Conservation (phyloP, 129 eudicot genomes). For the Artemisia argyi region DNA sequence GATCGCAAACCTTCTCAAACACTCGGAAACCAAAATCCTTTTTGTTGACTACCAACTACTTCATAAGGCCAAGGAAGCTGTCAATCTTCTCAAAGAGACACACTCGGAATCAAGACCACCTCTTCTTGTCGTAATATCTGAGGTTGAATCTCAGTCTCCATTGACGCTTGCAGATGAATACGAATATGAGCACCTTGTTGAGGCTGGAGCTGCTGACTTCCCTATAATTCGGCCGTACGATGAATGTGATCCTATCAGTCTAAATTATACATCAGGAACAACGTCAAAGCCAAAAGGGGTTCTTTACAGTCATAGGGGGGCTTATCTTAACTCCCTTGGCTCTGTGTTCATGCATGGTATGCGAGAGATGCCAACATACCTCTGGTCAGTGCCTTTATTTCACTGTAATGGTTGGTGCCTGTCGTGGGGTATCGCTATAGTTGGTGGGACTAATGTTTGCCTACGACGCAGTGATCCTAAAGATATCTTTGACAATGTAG, state of each 20-base stretch:
- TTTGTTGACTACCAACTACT: background rate
- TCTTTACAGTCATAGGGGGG: background rate
- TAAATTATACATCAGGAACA: background rate
- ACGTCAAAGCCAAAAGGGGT: background rate
- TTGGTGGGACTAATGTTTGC: background rate
- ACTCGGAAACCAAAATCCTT: background rate
- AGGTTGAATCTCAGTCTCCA: background rate
- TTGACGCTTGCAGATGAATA: background rate
- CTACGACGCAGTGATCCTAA: background rate
- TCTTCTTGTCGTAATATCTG: background rate
- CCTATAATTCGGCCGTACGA: background rate
- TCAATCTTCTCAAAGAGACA: background rate
- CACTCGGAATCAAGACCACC: background rate
- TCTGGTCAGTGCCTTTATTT: slow-evolving; percentile 3
- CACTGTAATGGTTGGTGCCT: background rate
- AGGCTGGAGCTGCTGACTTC: background rate
- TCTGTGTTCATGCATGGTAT: background rate
- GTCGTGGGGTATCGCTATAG: background rate
- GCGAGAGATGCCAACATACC: background rate
- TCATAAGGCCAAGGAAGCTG: background rate
- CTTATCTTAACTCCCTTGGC: background rate
- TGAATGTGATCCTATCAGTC: background rate
- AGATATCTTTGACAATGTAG: background rate
- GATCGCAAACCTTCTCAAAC: background rate
- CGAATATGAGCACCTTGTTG: background rate